Evolutionary conservation across 177 flowering plant genomes (phyloP).

Genomic region (Vitis hybrid): DNA sequence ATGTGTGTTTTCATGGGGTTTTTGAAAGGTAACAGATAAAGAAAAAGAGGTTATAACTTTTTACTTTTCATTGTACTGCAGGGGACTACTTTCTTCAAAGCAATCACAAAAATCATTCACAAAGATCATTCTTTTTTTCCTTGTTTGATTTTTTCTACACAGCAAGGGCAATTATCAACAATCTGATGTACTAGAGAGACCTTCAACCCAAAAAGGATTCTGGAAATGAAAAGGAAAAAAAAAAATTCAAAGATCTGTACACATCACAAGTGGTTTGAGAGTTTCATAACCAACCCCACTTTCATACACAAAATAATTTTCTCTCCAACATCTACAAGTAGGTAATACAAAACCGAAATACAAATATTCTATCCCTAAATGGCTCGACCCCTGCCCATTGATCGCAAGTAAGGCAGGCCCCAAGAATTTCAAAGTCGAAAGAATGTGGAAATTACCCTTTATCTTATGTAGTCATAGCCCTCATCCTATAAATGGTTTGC

Average conservation of each 20-base stretch:
- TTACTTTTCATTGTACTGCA: background rate
- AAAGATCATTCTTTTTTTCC: background rate
- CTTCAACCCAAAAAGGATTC: background rate
- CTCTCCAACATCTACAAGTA: conserved; percentile 17
- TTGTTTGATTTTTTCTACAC: background rate
- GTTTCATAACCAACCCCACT: conserved; percentile 13
- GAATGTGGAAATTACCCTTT: conserved; percentile 5
- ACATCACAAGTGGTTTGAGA: conserved; percentile 17
- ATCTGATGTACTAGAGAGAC: background rate
- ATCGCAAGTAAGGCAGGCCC: conserved; percentile 5
- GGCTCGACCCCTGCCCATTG: conserved; percentile 2
- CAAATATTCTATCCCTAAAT: conserved; percentile 2
- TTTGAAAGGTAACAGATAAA: no score
- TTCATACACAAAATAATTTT: conserved; percentile 24
- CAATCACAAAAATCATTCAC: background rate
- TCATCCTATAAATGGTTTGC: background rate
- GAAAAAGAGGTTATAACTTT: no score
- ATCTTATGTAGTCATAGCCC: background rate
- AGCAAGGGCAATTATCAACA: background rate
- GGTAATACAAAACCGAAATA: background rate
- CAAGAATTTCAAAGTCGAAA: background rate
- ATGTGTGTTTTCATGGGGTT: no score
- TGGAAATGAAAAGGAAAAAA: background rate
- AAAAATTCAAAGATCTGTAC: conserved; percentile 30
- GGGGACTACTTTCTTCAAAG: background rate